Conservation (phyloP, 345 rosid species). For the Garcia nutans region DNA sequence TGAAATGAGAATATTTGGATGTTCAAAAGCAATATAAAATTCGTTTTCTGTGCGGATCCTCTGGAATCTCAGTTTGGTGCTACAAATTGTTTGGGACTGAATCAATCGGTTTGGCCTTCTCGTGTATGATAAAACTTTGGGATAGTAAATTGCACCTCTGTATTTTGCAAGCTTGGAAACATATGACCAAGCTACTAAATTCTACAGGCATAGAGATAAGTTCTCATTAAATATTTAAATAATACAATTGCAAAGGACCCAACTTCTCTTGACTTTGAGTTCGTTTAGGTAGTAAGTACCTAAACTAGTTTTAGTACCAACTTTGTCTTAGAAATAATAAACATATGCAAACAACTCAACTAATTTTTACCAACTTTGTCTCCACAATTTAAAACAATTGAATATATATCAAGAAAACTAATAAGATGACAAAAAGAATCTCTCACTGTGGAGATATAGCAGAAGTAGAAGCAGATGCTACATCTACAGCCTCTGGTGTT, state of each 20-base stretch:
- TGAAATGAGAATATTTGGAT: slow-evolving; percentile 7
- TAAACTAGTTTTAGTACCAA: slow-evolving; percentile 24
- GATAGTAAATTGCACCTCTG: neutral
- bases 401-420: slow-evolving; percentile 7
- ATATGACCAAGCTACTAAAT: slow-evolving; percentile 2
- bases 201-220: slow-evolving; percentile 12
- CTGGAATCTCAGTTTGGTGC: neutral
- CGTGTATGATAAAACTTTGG: neutral
- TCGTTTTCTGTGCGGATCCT: neutral
- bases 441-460: slow-evolving; percentile 12
- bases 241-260: slow-evolving; percentile 14
- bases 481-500: slow-evolving; percentile 15
- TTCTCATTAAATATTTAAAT: slow-evolving; percentile 1
- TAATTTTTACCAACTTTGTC: slow-evolving; percentile 13
- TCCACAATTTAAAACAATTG: slow-evolving; percentile 12
- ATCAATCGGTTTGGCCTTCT: neutral
- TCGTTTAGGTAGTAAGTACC: slow-evolving; percentile 14
- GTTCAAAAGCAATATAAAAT: neutral
- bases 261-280: slow-evolving; percentile 20
- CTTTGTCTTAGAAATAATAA: slow-evolving; percentile 3
- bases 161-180: too few relatives aligned
- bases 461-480: slow-evolving; percentile 13
- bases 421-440: neutral
- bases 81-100: neutral
- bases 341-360: slow-evolving; percentile 15